Conservation (phyloP, 2,329 filamentous ascomycete genomes). For the Arthrocladium fulminans region DNA sequence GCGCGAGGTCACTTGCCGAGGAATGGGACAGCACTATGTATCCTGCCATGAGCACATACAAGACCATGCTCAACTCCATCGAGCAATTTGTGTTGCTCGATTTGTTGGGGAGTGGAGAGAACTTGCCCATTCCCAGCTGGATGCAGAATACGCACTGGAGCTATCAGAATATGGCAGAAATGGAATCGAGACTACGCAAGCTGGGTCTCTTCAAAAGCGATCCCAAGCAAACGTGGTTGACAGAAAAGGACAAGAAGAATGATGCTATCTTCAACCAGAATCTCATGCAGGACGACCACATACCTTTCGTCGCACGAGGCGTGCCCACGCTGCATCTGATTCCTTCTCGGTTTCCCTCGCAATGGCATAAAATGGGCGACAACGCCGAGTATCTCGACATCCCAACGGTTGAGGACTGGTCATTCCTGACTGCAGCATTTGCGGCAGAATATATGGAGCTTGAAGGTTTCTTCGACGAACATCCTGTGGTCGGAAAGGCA, state of each 20-base stretch:
- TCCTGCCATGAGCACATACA: conserved; percentile 63
- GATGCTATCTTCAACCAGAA: conserved; percentile 38
- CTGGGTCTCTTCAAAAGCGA: conserved; percentile 59
- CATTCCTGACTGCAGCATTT: conserved; percentile 73
- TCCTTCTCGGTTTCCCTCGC: conserved; percentile 66
- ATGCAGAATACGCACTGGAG: conserved; percentile 91
- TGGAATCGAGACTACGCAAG: conserved; percentile 65
- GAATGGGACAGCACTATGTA: conserved; percentile 67
- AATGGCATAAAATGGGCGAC: conserved; percentile 83
- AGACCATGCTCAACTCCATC: conserved; percentile 67
- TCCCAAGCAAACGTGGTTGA: conserved; percentile 23
- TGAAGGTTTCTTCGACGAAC: conserved; percentile 43
- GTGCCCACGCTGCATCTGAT: conserved; percentile 88
- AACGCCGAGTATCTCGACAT: conserved; percentile 77
- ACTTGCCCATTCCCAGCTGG: conserved; percentile 71
- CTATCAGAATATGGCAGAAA: conserved; percentile 63
- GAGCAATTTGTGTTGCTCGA: conserved; percentile 87
- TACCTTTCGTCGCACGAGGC: conserved; percentile 79
- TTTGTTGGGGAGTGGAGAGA: conserved; percentile 58
- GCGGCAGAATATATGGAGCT: conserved; percentile 88
- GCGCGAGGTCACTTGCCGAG: conserved; percentile 70
- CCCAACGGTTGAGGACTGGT: conserved; percentile 77
- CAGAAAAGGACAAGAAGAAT: conserved; percentile 26
- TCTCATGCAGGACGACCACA: conserved; percentile 74
- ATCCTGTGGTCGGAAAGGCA: conserved; percentile 1